phyloP scores from a whole-genome alignment of 495 filamentous ascomycete species.

The Gamarada debralockiae region DNA sequence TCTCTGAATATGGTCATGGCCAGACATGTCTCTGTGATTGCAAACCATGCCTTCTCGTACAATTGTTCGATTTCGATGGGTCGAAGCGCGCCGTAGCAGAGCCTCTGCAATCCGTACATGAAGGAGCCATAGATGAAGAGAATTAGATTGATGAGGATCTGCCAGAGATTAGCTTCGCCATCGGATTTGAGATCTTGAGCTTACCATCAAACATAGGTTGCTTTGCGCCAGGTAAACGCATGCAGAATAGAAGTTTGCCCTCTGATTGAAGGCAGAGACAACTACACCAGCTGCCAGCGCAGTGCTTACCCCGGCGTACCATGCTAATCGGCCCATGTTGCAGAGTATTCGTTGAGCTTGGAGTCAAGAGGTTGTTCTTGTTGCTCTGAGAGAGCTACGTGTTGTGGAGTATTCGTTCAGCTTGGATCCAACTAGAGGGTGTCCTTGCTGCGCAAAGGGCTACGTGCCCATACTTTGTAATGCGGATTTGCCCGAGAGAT shows the following conservation, averaged over 20 bases:
- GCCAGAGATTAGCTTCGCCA: conserved; percentile 8
- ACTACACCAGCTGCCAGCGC: conserved; percentile 78
- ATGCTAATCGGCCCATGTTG: conserved; percentile 23
- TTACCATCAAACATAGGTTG: conserved; percentile 85
- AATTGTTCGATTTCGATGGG: conserved; percentile 94
- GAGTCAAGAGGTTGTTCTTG: not conserved
- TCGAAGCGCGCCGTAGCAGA: conserved; percentile 88
- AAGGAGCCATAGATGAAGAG: conserved; percentile 71
- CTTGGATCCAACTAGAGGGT: not conserved
- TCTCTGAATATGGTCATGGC: conserved; percentile 99
- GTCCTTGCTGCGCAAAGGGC: not conserved
- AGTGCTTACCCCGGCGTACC: conserved; percentile 59
- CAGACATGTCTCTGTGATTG: conserved; percentile 91
- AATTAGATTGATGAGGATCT: conserved; percentile 88
- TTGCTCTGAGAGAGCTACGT: not conserved
- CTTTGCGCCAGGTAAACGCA: conserved; percentile 95
- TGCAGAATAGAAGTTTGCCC: conserved; percentile 95
- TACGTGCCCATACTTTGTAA: conserved; percentile 14
- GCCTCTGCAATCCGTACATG: conserved; percentile 81
- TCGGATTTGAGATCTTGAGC: not conserved
- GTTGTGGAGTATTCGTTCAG: not conserved
- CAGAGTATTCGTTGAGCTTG: not conserved
- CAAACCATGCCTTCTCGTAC: conserved; percentile 96
- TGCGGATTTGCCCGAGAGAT: not conserved
- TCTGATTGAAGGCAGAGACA: conserved; percentile 86